Base-by-base conservation (phyloP, 1,139 yeast genomes). In the Geotrichum fermentans region DNA sequence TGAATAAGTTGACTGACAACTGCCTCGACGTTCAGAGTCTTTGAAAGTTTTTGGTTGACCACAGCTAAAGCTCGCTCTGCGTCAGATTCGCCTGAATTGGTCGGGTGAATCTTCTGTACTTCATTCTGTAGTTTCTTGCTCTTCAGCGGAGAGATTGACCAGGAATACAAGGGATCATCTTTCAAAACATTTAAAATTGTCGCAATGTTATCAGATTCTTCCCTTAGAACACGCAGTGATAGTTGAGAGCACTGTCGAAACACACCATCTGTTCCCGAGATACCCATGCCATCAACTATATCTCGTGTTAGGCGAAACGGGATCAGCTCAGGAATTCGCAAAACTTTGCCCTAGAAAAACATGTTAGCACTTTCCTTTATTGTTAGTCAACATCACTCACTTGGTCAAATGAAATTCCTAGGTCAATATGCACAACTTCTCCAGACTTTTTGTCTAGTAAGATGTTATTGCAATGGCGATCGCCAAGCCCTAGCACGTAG, bases 291-390 rank as follows among this genome's bases (percentile, higher is more conserved):
- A 68, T 90, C 97, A 3, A 90, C 86, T 18, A 92, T 72, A 64
- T 94, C 98, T 54, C 96, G 69, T 0, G 97, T 88, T 37, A 94
- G 70, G 56, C 99, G 70, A 63, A 94, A 94, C 1, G 99, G 98
- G 2, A 94, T 95, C 0, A 86, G 77, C 60, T 94, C 99, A 0
- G 99, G 98, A 16, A 90, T 77, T 0, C 94, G 84, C 41, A 94
- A 70, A 14, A 81, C 67, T 58, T 79, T 82, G 0, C 98, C 98
- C 61, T 84, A 90, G 10, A 24, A 24, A 24, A 24, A 24, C 6
- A 6, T 10, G 10, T 24, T 24, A 24, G 28, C 28, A 10, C 6
- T 24, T n/a, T n/a, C n/a, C n/a, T n/a, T 10, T 22, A 29, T 21
- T 29, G 16, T 11, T 4, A 18, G n/a, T 33, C 20, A 39, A 41